Base-by-base conservation (phyloP, 257 asterid genomes). In the Solanum microdontum region DNA sequence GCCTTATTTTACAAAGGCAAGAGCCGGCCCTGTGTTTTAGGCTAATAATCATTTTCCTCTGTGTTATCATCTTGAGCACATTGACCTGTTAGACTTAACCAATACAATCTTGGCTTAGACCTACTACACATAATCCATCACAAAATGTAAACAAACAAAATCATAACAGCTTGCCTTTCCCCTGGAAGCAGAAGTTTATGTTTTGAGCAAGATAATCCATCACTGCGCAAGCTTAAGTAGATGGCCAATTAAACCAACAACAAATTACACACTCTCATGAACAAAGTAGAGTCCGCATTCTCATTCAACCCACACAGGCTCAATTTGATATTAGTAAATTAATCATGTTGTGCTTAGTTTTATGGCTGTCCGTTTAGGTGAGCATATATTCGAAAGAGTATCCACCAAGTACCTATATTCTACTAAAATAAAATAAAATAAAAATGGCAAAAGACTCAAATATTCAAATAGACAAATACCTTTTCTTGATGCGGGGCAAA, bases 401-500 rank as follows among this genome's bases (percentile, higher is more conserved):
- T 17, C 23, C 62, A 6, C n/a, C 62, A 51, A 51, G 23, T 51
- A 62, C 70, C 6, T 62, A 4, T 51, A 51, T 8, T 33, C 40
- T 30, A 70, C 76, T 32, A 70, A 32, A 30, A 70, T 32, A 72
- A 2, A 24, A 72, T 72, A 32, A 32, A 32, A 39, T 39, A 9
- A 39, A 39, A 72, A 73, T 10, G 26, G 45, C 82, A 34, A 36
- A 74, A 19, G 48, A 23, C 15, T 10, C 28, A 73, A 70, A 48
- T 48, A 70, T 87, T 24, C 15, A 66, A 28, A 40, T 8, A 40
- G 45, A 24, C 69, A 74, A 2, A 73, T 90, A 95, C 99, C 99
- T 94, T 88, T 95, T 95, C 91, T 96, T 97, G 24, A 97, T 92
- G 76, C 98, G 93, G 3, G 99, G 99, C 87, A 97, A 87, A 8